Conservation (phyloP, 2,329 filamentous ascomycete genomes). For the Alternaria burnsii region DNA sequence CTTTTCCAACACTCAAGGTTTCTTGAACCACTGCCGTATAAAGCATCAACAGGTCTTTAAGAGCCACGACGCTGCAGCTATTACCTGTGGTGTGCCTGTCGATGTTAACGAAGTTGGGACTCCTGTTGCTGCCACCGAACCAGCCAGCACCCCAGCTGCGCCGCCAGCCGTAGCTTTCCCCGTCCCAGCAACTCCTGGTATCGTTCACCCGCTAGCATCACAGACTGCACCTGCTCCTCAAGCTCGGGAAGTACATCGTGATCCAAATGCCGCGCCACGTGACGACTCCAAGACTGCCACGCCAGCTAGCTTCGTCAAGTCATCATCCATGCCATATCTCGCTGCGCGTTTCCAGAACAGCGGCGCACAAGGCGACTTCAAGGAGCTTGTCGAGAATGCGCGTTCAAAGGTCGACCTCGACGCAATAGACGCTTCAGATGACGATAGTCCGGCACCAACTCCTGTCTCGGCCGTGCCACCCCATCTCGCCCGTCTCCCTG, state of each 20-base stretch:
- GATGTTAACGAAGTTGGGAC: constrained; percentile 68
- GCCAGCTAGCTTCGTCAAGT: constrained; percentile 45
- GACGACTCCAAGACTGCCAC: constrained; percentile 23
- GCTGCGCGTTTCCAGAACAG: constrained; percentile 52
- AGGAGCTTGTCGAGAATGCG: constrained; percentile 48
- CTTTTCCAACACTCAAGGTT: constrained; percentile 97
- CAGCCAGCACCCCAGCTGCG: constrained; percentile 35
- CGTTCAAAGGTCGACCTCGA: constrained; percentile 49
- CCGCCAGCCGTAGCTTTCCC: constrained; percentile 44
- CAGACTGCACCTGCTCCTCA: constrained; percentile 35
- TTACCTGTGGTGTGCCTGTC: constrained; percentile 84
- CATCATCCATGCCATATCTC: constrained; percentile 54
- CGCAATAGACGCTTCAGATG: constrained; percentile 47
- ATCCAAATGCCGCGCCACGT: constrained; percentile 32
- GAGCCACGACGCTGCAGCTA: constrained; percentile 92
- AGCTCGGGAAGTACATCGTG: constrained; percentile 45
- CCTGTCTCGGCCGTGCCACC: constrained; percentile 37
- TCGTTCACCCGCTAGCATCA: constrained; percentile 48
- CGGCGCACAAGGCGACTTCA: constrained; percentile 53
- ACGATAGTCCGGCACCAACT: constrained; percentile 44
- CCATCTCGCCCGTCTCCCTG: constrained; percentile 46
- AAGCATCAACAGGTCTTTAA: constrained; percentile 93
- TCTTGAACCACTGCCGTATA: constrained; percentile 98
- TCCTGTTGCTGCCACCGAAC: constrained; percentile 45
- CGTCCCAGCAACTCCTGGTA: constrained; percentile 38